Base-by-base conservation (phyloP, 179 eudicot species). In the Amaranthus tricolor region DNA sequence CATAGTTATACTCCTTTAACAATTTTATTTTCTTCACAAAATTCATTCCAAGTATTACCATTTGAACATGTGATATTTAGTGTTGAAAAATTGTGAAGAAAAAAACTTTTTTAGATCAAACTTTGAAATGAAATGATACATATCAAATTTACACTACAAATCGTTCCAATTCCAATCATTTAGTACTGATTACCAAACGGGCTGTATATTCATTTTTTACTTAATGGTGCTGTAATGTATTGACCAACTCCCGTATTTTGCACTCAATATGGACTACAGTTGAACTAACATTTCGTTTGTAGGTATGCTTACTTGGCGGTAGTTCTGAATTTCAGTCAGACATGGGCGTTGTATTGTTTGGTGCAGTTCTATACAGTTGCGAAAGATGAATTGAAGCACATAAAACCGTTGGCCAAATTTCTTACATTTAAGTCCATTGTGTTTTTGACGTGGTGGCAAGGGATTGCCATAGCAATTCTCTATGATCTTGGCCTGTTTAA, bases 361-460 rank as follows among this genome's bases (percentile, higher is more conserved):
- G 97, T 95, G 71, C 93, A 88, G 55, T 95, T 95, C 79, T 95
- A 95, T 80, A 53, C 92, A 8, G 88, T 95, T 74, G 91, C 91
- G 50, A 93, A 91, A 85, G 91, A 88, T 76, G 96, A 93, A 77
- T 77, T 95, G 81, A 88, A 93, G 11, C 97, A 88, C 84, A 95
- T 95, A 68, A 82, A 93, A 79, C 99, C 99, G 43, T 74, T 95
- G 76, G 85, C 87, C 85, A 95, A 95, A 84, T 95, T 95, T 84
- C 77, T 93, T 84, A 91, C 98, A 66, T 95, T 95, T 77, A 95
- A 95, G 84, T 91, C 99, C 50, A 95, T 95, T 83, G 99, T 95
- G 63, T 95, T 95, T 77, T 85, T 95, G 83, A 93, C 99, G 24
- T 95, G 99, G 99, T 95, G 99, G 99, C 98, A 95, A 93, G 99